Base-by-base conservation (phyloP, 768 basidiomycete genomes). In the Lactifluus volemus region DNA sequence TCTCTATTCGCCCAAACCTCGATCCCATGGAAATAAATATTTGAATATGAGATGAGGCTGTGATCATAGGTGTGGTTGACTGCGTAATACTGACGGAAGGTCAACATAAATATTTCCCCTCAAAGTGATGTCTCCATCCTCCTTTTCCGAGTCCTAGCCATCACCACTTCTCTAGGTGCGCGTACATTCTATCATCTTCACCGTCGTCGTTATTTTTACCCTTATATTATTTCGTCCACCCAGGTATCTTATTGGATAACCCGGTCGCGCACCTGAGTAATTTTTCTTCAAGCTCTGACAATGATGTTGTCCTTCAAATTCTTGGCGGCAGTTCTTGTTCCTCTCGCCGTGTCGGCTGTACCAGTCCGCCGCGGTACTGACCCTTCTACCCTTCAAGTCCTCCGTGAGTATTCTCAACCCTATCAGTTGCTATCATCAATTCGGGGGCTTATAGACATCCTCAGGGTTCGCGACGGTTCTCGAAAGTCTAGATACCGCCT, bases 401-500 rank as follows among this genome's bases (percentile, higher is more conserved):
- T 84, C 69, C 74, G 85, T 86, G 72, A 65, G 84, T 59, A 6
- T 49, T 53, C 48, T 62, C 61, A 64, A 2, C 65, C 65, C 10
- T 47, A 2, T 25, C 45, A 4, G 21, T 68, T 66, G 58, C 60
- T 63, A 49, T n/a, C 6, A 9, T 34, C 32, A 34, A 34, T 34
- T 34, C 32, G 9, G 32, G 9, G 5, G 32, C 32, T 34, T 34
- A 34, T 34, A 9, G 4, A 2, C 12, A 15, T 17, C 58, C 58
- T 53, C 58, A 91, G 89, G 84, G 69, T 91, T 91, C 65, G 87
- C 88, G 49, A 76, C 84, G 69, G 83, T 88, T 52, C 76, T 92
- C 49, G 89, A 92, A 70, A 81, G 85, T 63, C 75, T 91, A 14
- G 89, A 91, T 71, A 78, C 78, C 12, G 66, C 74, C 32, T 91